A percentile compares a stretch with the other conserved stretches of the same genome.
Evolutionary conservation across 1,139 yeast species (phyloP).

Genomic region (Candida glucosophila): DNA sequence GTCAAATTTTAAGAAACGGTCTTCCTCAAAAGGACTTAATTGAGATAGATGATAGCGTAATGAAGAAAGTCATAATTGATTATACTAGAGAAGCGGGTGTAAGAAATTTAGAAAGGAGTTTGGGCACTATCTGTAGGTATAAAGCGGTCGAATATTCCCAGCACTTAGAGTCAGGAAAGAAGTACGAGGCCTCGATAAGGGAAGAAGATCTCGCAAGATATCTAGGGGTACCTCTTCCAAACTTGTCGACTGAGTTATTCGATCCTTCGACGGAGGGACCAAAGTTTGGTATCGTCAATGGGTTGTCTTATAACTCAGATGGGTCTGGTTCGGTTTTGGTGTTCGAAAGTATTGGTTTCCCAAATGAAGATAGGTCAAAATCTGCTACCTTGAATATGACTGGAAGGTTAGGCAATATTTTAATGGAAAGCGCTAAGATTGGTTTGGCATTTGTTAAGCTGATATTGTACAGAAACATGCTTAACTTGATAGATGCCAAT

Average conservation of each 20-base stretch:
- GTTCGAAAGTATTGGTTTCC: slow-evolving; percentile 69
- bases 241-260: slow-evolving; percentile 18
- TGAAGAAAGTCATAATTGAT: slow-evolving; percentile 53
- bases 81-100: slow-evolving; percentile 90
- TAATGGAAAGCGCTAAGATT: slow-evolving; percentile 75
- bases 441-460: slow-evolving; percentile 70
- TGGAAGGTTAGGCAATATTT: slow-evolving; percentile 77
- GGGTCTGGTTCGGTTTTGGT: slow-evolving; percentile 81
- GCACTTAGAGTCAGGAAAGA: slow-evolving; percentile 12
- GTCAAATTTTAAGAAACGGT: slow-evolving; percentile 69
- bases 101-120: slow-evolving; percentile 62
- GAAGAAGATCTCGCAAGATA: slow-evolving; percentile 39
- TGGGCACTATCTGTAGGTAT: slow-evolving; percentile 68
- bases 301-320: slow-evolving; percentile 79
- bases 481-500: slow-evolving; percentile 15
- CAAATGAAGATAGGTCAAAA: slow-evolving; percentile 27
- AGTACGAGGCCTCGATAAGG: slow-evolving; percentile 31
- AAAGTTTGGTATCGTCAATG: slow-evolving; percentile 76
- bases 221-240: slow-evolving; percentile 43
- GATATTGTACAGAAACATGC: slow-evolving; percentile 31
- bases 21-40: slow-evolving; percentile 37
- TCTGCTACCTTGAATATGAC: slow-evolving; percentile 57
- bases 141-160: slow-evolving; percentile 75
- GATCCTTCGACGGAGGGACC: slow-evolving; percentile 22
- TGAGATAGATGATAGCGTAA: slow-evolving; percentile 37